A percentile compares a stretch with the other conserved stretches of the same genome.
Conservation (phyloP, 2,329 filamentous ascomycete genomes). For the Claviceps pusilla region DNA sequence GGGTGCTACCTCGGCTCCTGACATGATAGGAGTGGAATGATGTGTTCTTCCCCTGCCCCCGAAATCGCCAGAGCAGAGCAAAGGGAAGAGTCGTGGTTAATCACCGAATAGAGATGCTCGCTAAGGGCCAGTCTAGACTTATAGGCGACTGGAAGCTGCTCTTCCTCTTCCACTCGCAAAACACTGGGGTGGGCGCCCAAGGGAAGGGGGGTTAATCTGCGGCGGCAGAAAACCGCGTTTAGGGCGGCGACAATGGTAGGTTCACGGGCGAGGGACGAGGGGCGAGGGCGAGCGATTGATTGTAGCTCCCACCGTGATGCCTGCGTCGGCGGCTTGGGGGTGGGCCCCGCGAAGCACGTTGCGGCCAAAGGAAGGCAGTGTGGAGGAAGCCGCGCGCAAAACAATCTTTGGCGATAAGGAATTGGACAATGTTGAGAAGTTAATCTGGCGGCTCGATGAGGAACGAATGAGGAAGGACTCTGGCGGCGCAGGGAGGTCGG, state of each 20-base stretch:
- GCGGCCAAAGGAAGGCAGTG: background rate
- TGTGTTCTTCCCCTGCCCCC: background rate
- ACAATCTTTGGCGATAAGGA: background rate
- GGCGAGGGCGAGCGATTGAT: background rate
- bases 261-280: background rate
- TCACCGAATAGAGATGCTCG: background rate
- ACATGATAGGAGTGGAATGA: conserved; percentile 13
- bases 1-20: conserved; percentile 18
- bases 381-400: background rate
- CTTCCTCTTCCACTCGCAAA: background rate
- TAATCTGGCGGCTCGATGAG: background rate
- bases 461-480: background rate
- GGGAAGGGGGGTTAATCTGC: background rate
- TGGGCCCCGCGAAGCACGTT: background rate
- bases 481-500: background rate
- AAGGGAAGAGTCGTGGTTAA: background rate
- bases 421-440: conserved; percentile 1
- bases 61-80: background rate
- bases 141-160: background rate
- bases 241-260: background rate
- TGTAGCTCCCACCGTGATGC: conserved; percentile 1
- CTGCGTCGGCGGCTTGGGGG: background rate
- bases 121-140: background rate
- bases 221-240: background rate
- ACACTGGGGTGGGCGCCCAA: background rate